A percentile compares a stretch with the other conserved stretches of the same genome.
phyloP scores from a whole-genome alignment of 495 filamentous ascomycete species.

The Hypoxylon trugodes region DNA sequence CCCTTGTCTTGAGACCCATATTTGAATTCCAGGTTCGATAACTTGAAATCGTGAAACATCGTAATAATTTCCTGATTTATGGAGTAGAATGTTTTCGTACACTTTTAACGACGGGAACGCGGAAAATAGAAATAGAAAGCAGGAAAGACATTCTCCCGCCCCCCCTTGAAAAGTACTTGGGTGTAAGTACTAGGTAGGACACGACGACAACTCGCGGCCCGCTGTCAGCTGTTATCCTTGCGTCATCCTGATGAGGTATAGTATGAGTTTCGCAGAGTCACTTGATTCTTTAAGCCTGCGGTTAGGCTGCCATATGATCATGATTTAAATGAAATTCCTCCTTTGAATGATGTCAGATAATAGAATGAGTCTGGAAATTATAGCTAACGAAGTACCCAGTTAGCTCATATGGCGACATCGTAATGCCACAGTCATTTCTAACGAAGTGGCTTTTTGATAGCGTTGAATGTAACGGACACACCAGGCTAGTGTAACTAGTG shows the following conservation, averaged over 20 bases:
- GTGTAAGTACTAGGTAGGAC: neutral
- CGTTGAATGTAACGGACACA: neutral
- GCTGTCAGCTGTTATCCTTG: constrained; percentile 22
- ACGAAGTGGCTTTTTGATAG: no score
- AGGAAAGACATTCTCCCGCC: no score
- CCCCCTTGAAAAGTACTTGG: no score
- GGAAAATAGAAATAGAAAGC: neutral
- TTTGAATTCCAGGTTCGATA: constrained; percentile 3
- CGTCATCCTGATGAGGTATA: constrained; percentile 28
- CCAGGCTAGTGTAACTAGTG: neutral
- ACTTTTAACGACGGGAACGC: neutral
- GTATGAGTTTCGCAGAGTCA: constrained; percentile 27
- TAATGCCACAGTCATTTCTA: no score
- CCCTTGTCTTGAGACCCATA: neutral
- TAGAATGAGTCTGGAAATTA: constrained; percentile 5
- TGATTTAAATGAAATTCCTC: neutral
- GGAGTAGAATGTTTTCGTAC: neutral
- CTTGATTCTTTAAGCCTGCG: constrained; percentile 33
- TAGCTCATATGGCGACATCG: no score
- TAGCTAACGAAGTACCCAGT: no score
- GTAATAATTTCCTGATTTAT: neutral
- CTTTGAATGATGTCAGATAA: constrained; percentile 19
- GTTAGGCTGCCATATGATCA: constrained; percentile 17
- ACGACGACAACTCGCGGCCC: neutral
- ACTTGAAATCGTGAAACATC: constrained; percentile 12